Conservation (phyloP, 345 rosid species). For the Eucalyptus brandiana region DNA sequence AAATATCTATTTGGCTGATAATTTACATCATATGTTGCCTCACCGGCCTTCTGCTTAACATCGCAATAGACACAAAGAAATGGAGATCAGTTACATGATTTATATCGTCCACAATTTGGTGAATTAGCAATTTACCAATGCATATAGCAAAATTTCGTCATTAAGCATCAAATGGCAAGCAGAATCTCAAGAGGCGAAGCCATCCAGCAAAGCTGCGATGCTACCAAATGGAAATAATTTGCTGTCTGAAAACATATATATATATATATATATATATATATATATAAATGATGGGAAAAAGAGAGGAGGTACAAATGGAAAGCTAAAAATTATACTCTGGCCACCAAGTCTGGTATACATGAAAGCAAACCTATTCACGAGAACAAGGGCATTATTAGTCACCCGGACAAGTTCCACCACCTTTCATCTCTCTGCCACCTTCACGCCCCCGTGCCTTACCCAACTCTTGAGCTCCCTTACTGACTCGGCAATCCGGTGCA, state of each 20-base stretch:
- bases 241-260: not conserved
- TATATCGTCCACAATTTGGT: not conserved
- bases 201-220: not conserved
- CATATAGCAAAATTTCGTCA: not conserved
- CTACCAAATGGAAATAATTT: not conserved
- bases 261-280: no score
- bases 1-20: not conserved
- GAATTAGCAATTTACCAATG: not conserved
- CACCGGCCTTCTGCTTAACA: no score
- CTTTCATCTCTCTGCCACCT: not conserved
- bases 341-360: not conserved
- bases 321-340: not conserved
- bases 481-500: not conserved
- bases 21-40: not conserved
- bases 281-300: not conserved
- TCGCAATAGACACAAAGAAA: no score
- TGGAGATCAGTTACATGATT: no score
- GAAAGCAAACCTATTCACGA: not conserved
- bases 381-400: not conserved
- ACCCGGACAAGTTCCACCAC: not conserved
- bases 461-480: not conserved
- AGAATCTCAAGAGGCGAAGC: not conserved
- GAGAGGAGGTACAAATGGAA: not conserved
- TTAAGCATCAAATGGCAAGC: not conserved
- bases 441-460: not conserved